A percentile compares a stretch with the other conserved stretches of the same genome.
These are phyloP conservation scores for Trichoderma arundinaceum DNA, from an alignment of 2,329 filamentous ascomycete genomes.

Conservation along the genomic window DNA sequence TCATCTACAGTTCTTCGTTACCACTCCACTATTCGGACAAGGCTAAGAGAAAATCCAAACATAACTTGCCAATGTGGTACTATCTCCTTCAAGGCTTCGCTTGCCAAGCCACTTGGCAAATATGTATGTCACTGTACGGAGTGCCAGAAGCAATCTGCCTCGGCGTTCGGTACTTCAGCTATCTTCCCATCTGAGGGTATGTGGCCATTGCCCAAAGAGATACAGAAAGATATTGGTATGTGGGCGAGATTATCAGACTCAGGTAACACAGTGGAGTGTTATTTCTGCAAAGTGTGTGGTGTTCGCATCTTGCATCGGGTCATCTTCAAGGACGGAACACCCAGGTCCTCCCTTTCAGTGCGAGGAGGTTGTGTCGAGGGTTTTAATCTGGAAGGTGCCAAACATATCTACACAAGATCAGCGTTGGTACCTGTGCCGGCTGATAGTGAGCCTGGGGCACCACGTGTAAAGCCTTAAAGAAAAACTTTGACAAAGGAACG, in stretches of 20 bases:
- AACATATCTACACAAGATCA: conserved; percentile 53
- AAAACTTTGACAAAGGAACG: no score
- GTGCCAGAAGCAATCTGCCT: conserved; percentile 52
- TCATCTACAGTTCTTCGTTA: no score
- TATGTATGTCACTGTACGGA: conserved; percentile 51
- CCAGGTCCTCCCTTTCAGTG: conserved; percentile 48
- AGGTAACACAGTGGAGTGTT: conserved; percentile 52
- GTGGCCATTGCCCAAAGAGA: conserved; percentile 47
- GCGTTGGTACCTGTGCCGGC: conserved; percentile 53
- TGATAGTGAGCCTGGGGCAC: conserved; percentile 39
- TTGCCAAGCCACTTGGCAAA: background rate
- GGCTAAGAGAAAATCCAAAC: no score
- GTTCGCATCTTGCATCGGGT: conserved; percentile 35
- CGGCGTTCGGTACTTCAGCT: conserved; percentile 54
- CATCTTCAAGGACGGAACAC: conserved; percentile 46
- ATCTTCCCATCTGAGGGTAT: conserved; percentile 49
- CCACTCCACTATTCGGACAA: no score
- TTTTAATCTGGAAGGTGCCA: conserved; percentile 47
- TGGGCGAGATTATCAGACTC: conserved; percentile 49
- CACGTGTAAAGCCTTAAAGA: conserved; percentile 19
- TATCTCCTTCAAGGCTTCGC: no score
- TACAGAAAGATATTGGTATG: conserved; percentile 43
- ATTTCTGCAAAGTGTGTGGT: conserved; percentile 51
- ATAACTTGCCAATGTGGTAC: no score
- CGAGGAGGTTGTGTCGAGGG: conserved; percentile 55